Evolutionary conservation across 768 basidiomycete genomes (phyloP), one percentile per base, ranked within the genome.

Genomic region (Tricholoma furcatifolium): DNA sequence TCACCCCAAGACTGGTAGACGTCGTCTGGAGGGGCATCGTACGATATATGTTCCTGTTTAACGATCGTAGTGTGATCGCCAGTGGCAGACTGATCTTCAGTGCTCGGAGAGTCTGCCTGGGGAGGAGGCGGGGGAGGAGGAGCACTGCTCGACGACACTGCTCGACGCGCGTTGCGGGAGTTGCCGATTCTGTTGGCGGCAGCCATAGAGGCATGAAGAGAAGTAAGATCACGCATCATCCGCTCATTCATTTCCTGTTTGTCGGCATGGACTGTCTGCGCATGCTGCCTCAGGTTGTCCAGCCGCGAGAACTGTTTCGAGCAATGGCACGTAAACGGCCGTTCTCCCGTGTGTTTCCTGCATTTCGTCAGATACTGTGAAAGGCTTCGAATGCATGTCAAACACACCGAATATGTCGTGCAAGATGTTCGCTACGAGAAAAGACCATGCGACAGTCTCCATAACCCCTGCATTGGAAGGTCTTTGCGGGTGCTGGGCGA

Each of bases 401-500:
- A 31, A 69, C 83, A 68, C 65, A 94, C 94, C 96, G 79, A 67
- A 97, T 90, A 76, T 98, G 96, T 62, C 96, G 80, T 55, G 95
- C 93, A 5, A 98, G 77, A 73, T 98, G 96, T 71, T 98, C 96
- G 67, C 89, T 91, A 70, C 96, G 78, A 54, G 88, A 90, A 69
- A 98, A 98, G 56, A 95, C 92, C 93, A 97, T 98, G 54, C 88
- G 80, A 74, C 96, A 98, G 45, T 94, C 92, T 60, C 93, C 93
- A 67, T 88, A 98, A 11, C 95, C 95, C 46, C 86, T 82, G 73
- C 96, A 98, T 64, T 93, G 90, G 70, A 97, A 98, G 27, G 93
- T 93, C 76, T 96, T 97, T 51, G 91, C 88, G 6, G 91, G 90
- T 0, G 89, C 85, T 4, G 90, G 87, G 14, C 91, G 80, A 65